phyloP scores from a whole-genome alignment of 805 yeast genomes.

The Lachancea meyersii region DNA sequence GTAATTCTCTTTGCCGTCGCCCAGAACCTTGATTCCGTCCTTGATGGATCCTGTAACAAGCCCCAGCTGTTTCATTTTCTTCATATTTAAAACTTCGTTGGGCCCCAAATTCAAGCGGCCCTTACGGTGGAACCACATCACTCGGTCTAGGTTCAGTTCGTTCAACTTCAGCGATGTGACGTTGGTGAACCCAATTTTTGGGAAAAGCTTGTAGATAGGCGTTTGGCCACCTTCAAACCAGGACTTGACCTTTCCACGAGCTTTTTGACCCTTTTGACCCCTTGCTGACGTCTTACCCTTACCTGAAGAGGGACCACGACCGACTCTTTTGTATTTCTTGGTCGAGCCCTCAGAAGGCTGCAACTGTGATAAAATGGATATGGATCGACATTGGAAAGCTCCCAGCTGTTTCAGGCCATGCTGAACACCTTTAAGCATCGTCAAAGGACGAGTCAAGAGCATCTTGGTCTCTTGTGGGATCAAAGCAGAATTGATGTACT shows the following conservation, averaged over 20 bases:
- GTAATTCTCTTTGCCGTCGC: slow-evolving; percentile 48
- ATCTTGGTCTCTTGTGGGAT: not conserved
- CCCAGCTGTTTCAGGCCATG: not conserved
- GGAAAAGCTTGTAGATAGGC: slow-evolving; percentile 75
- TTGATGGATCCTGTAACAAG: slow-evolving; percentile 61
- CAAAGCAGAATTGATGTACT: no score
- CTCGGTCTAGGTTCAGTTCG: slow-evolving; percentile 59
- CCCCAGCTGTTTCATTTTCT: slow-evolving; percentile 69
- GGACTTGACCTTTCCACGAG: slow-evolving; percentile 80
- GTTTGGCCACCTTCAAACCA: slow-evolving; percentile 99
- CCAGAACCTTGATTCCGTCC: slow-evolving; percentile 80
- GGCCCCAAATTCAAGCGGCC: slow-evolving; percentile 55
- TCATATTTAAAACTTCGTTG: slow-evolving; percentile 66
- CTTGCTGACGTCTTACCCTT: slow-evolving; percentile 93
- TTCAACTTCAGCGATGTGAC: slow-evolving; percentile 47
- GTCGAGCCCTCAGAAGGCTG: slow-evolving; percentile 60
- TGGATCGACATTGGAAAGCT: slow-evolving; percentile 25
- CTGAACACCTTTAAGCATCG: not conserved
- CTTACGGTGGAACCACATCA: slow-evolving; percentile 62
- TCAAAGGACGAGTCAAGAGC: slow-evolving; percentile 1
- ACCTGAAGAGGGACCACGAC: slow-evolving; percentile 94
- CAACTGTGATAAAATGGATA: slow-evolving; percentile 48
- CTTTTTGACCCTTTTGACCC: slow-evolving; percentile 98
- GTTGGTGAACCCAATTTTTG: slow-evolving; percentile 82
- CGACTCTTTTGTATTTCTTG: slow-evolving; percentile 61